A percentile compares a stretch with the other conserved stretches of the same genome.
phyloP scores from a whole-genome alignment of 148 eudicot genomes.

The Cornus controversa region DNA sequence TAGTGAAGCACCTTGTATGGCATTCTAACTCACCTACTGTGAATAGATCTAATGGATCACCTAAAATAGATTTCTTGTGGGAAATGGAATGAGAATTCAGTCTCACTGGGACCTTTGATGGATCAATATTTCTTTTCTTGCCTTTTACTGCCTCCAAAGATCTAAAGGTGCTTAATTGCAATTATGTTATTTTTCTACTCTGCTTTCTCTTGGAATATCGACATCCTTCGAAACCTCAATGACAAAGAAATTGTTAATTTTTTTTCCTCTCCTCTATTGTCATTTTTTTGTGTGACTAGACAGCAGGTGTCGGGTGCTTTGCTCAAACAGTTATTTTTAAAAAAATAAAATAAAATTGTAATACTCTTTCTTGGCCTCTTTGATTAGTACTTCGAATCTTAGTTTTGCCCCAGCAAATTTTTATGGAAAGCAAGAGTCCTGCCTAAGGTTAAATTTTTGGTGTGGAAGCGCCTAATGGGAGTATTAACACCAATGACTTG shows the following conservation, averaged over 20 bases:
- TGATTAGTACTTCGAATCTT: too few relatives aligned
- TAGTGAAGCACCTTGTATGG: conserved; percentile 4
- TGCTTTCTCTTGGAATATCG: too few relatives aligned
- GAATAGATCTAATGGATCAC: background rate
- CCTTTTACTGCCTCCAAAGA: background rate
- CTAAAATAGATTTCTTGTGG: background rate
- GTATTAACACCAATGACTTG: background rate
- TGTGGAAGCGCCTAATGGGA: background rate
- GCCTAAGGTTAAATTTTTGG: background rate
- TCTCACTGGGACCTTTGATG: background rate
- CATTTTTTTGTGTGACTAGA: too few relatives aligned
- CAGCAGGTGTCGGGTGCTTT: too few relatives aligned
- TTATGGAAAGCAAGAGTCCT: background rate
- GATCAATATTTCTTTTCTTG: background rate
- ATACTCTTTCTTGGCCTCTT: too few relatives aligned
- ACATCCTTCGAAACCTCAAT: too few relatives aligned
- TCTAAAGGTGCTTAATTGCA: background rate
- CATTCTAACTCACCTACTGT: background rate
- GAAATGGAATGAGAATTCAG: background rate
- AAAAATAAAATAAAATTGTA: too few relatives aligned
- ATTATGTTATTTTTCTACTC: background rate
- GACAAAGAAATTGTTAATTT: too few relatives aligned
- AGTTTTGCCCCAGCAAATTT: too few relatives aligned
- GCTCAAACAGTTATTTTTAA: too few relatives aligned
- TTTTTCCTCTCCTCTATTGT: too few relatives aligned